These are phyloP conservation scores for Lignosus rhinocerotis DNA, from an alignment of 1,284 basidiomycete genomes.

Conservation along the genomic window DNA sequence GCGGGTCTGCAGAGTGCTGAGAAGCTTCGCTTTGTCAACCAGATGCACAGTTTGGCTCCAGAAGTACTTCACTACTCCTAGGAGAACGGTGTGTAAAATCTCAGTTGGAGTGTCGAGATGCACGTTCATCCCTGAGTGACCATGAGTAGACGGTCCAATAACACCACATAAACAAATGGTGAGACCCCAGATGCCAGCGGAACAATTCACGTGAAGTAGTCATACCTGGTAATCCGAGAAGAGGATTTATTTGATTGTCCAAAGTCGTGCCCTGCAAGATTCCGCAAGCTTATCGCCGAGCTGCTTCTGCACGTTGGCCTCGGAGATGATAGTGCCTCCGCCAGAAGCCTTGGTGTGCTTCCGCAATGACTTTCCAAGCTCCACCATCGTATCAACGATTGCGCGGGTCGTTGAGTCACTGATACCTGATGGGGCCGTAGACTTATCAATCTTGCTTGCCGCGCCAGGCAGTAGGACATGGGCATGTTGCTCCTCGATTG, in stretches of 20 bases:
- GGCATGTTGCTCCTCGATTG: slow-evolving; percentile 2
- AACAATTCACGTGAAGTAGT: too few species aligned
- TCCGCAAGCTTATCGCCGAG: slow-evolving; percentile 2
- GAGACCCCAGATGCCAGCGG: too few species aligned
- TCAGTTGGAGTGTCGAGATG: slow-evolving; percentile 35
- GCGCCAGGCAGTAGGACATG: slow-evolving; percentile 1
- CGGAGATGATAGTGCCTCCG: not conserved
- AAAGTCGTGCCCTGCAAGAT: not conserved
- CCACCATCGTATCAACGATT: not conserved
- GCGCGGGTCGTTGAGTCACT: slow-evolving; percentile 1
- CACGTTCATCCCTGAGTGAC: slow-evolving; percentile 19
- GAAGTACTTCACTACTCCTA: slow-evolving; percentile 37
- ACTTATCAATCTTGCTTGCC: not conserved
- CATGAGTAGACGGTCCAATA: too few species aligned
- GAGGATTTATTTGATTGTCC: slow-evolving; percentile 2
- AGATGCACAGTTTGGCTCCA: slow-evolving; percentile 30
- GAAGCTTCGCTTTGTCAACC: slow-evolving; percentile 23
- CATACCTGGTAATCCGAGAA: slow-evolving; percentile 12
- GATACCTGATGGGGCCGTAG: not conserved
- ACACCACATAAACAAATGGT: too few species aligned
- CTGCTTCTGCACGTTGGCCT: not conserved
- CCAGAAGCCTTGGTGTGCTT: too few species aligned
- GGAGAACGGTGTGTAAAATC: slow-evolving; percentile 34
- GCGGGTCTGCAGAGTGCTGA: slow-evolving; percentile 20
- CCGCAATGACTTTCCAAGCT: slow-evolving; percentile 2